phyloP scores from a whole-genome alignment of 139 green algal genomes.

The Auxenochlorella pyrenoidosa region DNA sequence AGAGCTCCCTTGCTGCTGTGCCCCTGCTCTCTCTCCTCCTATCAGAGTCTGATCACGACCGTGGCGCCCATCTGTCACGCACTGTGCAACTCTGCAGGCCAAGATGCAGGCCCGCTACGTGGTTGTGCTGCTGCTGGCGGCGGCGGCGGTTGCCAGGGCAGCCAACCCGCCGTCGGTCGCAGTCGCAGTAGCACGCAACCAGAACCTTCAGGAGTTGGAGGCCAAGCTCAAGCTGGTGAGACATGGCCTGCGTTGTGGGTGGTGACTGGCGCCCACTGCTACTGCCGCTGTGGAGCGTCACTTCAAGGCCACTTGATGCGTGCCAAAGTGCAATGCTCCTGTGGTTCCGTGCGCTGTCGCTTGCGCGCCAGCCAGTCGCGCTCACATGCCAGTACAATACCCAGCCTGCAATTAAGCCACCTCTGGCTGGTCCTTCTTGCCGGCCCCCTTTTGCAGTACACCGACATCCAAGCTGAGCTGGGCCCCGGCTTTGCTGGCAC shows the following conservation, averaged over 20 bases:
- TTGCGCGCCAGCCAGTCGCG: too few relatives aligned
- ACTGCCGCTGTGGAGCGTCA: neutral
- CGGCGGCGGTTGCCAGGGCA: too few relatives aligned
- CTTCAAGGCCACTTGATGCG: too few relatives aligned
- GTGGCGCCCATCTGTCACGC: too few relatives aligned
- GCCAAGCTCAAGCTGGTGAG: neutral
- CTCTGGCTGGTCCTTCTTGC: neutral
- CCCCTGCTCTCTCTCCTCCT: too few relatives aligned
- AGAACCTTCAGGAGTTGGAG: neutral
- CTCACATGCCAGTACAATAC: neutral
- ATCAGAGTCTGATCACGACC: too few relatives aligned
- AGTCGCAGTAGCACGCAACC: neutral
- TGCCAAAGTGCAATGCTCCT: too few relatives aligned
- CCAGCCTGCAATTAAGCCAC: neutral
- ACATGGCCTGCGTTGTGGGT: too few relatives aligned
- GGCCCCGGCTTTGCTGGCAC: slow-evolving; percentile 4
- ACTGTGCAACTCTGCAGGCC: neutral
- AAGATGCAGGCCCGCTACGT: neutral
- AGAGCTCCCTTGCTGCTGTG: too few relatives aligned
- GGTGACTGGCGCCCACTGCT: too few relatives aligned
- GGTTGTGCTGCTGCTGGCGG: neutral
- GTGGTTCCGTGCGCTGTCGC: too few relatives aligned
- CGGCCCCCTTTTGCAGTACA: neutral
- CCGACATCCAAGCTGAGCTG: neutral
- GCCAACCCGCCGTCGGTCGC: neutral